Conservation (phyloP, 257 asterid genomes). For the Cynanchum wilfordii region DNA sequence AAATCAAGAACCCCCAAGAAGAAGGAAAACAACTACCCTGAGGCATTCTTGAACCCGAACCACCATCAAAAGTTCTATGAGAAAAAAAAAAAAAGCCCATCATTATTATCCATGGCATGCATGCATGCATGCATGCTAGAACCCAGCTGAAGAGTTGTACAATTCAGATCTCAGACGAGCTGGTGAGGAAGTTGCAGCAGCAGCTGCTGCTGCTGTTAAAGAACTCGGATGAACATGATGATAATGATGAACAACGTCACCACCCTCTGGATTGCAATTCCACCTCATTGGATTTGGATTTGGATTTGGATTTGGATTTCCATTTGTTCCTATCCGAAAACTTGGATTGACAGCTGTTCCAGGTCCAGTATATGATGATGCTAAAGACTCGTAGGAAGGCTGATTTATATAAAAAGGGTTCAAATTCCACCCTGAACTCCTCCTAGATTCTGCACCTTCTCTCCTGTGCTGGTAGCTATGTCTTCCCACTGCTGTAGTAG, state of each 20-base stretch:
- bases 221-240: slow-evolving; percentile 13
- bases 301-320: slow-evolving; percentile 16
- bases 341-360: slow-evolving; percentile 33
- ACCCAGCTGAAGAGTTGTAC: slow-evolving; percentile 26
- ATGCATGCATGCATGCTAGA: slow-evolving; percentile 12
- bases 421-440: slow-evolving; percentile 17
- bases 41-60: neutral
- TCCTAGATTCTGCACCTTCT: slow-evolving; percentile 18
- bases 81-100: too few species aligned
- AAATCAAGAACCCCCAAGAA: too few species aligned
- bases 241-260: neutral
- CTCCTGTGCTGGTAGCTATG: slow-evolving; percentile 11
- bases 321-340: slow-evolving; percentile 11
- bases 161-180: slow-evolving; percentile 26
- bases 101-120: too few species aligned
- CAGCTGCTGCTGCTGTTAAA: neutral
- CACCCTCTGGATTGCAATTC: slow-evolving; percentile 28
- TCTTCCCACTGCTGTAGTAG: slow-evolving; percentile 13
- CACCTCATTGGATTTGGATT: slow-evolving; percentile 30
- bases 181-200: slow-evolving; percentile 22
- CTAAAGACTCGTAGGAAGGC: slow-evolving; percentile 27
- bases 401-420: slow-evolving; percentile 32
- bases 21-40: neutral
- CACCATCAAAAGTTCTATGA: neutral
- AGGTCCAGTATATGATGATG: slow-evolving; percentile 21